Percentiles rank a stretch among this genome's conserved stretches.
Evolutionary conservation across 2,329 filamentous ascomycete genomes (phyloP).

Genomic region (Pseudopithomyces maydicus): DNA sequence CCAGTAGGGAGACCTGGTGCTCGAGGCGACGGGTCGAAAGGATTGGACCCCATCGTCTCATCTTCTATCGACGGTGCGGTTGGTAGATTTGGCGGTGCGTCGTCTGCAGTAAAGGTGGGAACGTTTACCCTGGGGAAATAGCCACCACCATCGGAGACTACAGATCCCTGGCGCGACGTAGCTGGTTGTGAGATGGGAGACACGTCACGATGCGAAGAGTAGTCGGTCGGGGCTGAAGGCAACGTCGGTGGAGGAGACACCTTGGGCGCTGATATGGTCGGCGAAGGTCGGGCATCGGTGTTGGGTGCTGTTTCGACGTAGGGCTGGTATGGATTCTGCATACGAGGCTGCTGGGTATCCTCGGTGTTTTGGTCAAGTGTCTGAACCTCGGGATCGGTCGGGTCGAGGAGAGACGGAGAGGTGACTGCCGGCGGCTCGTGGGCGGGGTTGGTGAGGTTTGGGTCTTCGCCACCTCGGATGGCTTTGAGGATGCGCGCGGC

Average conservation of each 20-base stretch:
- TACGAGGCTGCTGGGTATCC: slow-evolving; percentile 15
- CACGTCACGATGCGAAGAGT: slow-evolving; percentile 53
- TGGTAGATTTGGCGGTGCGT: slow-evolving; percentile 39
- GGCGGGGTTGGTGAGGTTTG: slow-evolving; percentile 86
- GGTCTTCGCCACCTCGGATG: slow-evolving; percentile 86
- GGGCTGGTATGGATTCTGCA: slow-evolving; percentile 47
- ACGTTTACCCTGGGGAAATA: slow-evolving; percentile 60
- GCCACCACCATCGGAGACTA: slow-evolving; percentile 55
- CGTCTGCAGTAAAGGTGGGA: slow-evolving; percentile 51
- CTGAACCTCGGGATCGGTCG: slow-evolving; percentile 69
- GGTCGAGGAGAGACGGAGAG: slow-evolving; percentile 58
- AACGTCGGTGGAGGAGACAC: slow-evolving; percentile 49
- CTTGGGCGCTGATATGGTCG: slow-evolving; percentile 46
- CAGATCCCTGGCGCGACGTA: slow-evolving; percentile 52
- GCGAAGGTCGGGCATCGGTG: slow-evolving; percentile 56
- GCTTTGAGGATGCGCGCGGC: slow-evolving; percentile 89
- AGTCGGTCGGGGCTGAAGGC: slow-evolving; percentile 36
- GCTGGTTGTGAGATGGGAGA: slow-evolving; percentile 58
- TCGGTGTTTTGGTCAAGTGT: slow-evolving; percentile 50
- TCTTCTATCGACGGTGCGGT: slow-evolving; percentile 41
- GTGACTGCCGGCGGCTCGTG: slow-evolving; percentile 53
- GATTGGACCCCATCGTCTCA: slow-evolving; percentile 29
- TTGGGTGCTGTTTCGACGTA: slow-evolving; percentile 66
- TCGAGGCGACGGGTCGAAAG: slow-evolving; percentile 21
- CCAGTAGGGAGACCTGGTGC: slow-evolving; percentile 23